Evolutionary conservation across 331 rosid species (phyloP).

Genomic region (Rosa hybrid): DNA sequence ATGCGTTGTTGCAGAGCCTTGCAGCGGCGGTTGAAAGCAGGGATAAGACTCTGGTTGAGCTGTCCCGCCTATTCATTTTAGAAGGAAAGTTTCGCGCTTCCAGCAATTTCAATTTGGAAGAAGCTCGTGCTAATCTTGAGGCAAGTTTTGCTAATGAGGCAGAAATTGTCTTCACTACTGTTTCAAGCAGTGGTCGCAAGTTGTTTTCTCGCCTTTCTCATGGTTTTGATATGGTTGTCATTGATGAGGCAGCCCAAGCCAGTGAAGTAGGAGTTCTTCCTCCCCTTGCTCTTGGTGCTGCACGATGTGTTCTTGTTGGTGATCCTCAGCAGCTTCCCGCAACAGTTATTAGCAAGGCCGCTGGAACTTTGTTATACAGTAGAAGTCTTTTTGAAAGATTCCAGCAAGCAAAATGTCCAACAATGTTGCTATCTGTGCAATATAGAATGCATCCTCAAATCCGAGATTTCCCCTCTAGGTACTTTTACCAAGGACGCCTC

Average conservation of each 20-base stretch:
- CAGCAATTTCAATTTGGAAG: constrained; percentile 83
- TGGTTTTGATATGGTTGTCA: constrained; percentile 99
- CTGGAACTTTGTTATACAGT: constrained; percentile 95
- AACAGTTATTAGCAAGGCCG: constrained; percentile 98
- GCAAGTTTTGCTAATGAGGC: constrained; percentile 99
- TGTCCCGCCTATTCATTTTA: constrained; percentile 88
- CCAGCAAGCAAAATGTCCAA: constrained; percentile 95
- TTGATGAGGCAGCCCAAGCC: constrained; percentile 99
- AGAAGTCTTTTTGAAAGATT: constrained; percentile 97
- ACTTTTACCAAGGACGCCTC: constrained; percentile 96
- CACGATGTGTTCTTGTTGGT: constrained; percentile 98
- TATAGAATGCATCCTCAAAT: constrained; percentile 99
- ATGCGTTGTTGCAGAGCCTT: constrained; percentile 79
- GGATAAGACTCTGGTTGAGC: constrained; percentile 90
- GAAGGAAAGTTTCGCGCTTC: constrained; percentile 89
- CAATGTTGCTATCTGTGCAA: constrained; percentile 95
- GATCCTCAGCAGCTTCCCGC: constrained; percentile 99
- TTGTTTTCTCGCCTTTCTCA: constrained; percentile 96
- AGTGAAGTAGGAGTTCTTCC: constrained; percentile 97
- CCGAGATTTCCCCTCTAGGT: constrained; percentile 96
- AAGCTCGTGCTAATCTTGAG: constrained; percentile 95
- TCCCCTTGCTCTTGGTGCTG: constrained; percentile 97
- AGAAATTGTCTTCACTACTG: constrained; percentile 94
- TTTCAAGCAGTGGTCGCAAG: constrained; percentile 97
- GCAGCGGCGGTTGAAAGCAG: constrained; percentile 93